Evolutionary conservation across 495 filamentous ascomycete species (phyloP), one percentile per base, ranked within the genome.

Genomic region (Lindgomyces ingoldianus): DNA sequence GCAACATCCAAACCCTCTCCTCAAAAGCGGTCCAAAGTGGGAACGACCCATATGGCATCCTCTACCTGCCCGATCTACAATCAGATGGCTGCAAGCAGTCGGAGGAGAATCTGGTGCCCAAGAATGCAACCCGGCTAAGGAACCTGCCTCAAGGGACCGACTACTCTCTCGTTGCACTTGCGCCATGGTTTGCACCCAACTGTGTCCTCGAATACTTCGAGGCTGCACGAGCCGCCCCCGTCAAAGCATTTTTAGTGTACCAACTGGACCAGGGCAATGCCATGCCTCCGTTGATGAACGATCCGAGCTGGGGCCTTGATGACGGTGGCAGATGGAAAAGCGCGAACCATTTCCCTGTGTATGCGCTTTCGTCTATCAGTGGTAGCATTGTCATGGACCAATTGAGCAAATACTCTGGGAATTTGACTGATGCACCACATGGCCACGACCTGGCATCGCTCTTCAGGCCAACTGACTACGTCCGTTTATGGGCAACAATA

Each of bases 231-330:
- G 55, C 72, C 4, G 84, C 83, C 29, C 80, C 82, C 14, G 75
- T 85, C 0, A 78, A 81, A 36, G 90, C 83, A 0, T 85, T 97
- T 65, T 73, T 98, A 8, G 91, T 94, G 70, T 97, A 89, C 74
- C 77, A 83, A 21, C 86, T 88, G 0, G 77, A 82, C 41, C 81
- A 84, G 63, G 77, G 80, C 3, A 80, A 81, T 0, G 75, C 63
- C 10, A 75, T 81, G 39, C 90, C 91, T 16, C 91, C 91, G 3
- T 64, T 80, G 0, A 73, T 78, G 0, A 81, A 76, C 33, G 83
- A 87, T 51, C 54, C 76, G 0, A 72, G 76, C 6, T 97, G 93
- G 93, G 68, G 79, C 25, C 75, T 96, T 16, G 75, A 83, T 4
- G 89, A 89, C 69, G 80, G 79, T 1, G 80, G 76, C 1, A 72